Base-by-base conservation (phyloP, 2,329 filamentous ascomycete genomes). In the Sclerotinia glacialis region DNA sequence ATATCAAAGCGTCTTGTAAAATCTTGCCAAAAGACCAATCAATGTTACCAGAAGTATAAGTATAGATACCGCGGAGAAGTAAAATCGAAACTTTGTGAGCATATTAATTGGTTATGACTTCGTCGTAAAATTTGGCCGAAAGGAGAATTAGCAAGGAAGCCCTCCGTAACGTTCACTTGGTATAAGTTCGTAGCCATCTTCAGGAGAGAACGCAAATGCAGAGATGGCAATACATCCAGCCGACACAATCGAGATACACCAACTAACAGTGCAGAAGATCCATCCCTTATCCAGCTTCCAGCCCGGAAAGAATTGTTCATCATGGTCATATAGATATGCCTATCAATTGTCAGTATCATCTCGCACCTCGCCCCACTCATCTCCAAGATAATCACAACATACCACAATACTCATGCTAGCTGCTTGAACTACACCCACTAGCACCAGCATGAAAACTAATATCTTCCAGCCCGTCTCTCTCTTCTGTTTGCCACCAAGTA, bases 131-230 rank as follows among this genome's bases (percentile, higher is more conserved):
- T n/a, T 5, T 34, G 23, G 21, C 26, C 26, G 8, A 47, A 47
- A 61, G 21, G 40, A 34, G 4, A 26, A 4, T 44, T 60, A 60
- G 31, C 34, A 34, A 3, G 54, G n/a, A 21, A 65, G 31, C 21
- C 54, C 46, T 34, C 54, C 54, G 23, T 69, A 64, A 31, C 72
- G 65, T 74, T 77, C 69, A 68, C 75, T 76, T 76, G 81, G 86
- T 75, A 88, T 92, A 69, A 91, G 85, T 76, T 96, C 91, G 79
- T 97, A 97, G 66, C 92, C 93, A 74, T 90, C 91, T 76, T 97
- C 93, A 0, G 87, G 84, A 0, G 92, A 89, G 53, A 97, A 80
- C 28, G 90, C 78, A 67, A 87, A 86, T 6, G 89, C 89, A 1
- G 91, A 90, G 14, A 86, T 79, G 0, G 84, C 80, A 64, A 97